Evolutionary conservation across 768 basidiomycete genomes (phyloP), one percentile per base, ranked within the genome.

Genomic region (Lactarius hatsudake): DNA sequence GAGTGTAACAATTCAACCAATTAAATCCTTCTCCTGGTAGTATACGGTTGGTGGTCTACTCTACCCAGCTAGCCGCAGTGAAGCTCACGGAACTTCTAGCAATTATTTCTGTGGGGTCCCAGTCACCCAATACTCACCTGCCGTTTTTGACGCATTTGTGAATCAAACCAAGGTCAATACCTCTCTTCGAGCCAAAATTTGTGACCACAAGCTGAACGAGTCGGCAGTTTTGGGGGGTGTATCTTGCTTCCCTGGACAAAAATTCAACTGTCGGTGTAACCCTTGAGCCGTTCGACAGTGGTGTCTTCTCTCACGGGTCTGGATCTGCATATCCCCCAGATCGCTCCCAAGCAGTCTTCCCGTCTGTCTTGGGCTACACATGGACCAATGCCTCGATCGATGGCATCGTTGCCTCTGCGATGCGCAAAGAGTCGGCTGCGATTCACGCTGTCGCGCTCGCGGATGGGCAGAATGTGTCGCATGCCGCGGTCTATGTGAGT

Each of bases 351-450:
- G 45, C 61, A 4, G 6, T 69, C 56, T 59, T 69, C 38, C 68
- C 65, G 10, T 36, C 61, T 17, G 26, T 17, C 42, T 2, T 59
- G 18, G 1, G 10, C 9, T 1, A 48, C 36, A 3, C 34, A 9
- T 69, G 55, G 26, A 23, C 38, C 3, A 59, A 64, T 6, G 57
- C 79, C 18, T 48, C 73, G 5, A 73, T 74, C 1, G 86, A 87
- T 68, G 73, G 72, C 9, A 65, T 71, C 38, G 78, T 86, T 57
- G 74, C 80, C 23, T 54, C 76, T 28, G 81, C 83, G 8, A 73
- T 79, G 20, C 74, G 73, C 20, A 65, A 58, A 3, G 34, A 28
- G 17, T 28, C 64, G 4, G 38, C 26, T 8, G 9, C 55, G 5
- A 2, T 68, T 10, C 38, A 30, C 1, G 53, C 42, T 13, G 69